Base-by-base conservation (phyloP, 2,329 filamentous ascomycete genomes). In the Lachnellula subtilissima region DNA sequence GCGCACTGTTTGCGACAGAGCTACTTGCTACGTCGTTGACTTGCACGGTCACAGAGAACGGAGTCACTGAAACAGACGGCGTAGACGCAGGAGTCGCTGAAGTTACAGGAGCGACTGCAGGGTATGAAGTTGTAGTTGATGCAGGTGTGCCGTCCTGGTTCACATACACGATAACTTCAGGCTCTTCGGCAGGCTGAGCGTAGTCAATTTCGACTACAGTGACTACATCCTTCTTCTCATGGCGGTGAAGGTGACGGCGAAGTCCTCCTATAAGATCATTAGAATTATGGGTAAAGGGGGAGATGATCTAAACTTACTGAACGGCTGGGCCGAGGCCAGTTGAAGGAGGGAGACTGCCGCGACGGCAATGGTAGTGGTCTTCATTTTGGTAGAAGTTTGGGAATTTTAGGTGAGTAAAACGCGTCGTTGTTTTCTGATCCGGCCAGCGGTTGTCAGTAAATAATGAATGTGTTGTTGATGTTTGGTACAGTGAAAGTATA, bases 131-230 rank as follows among this genome's bases (percentile, higher is more conserved):
- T 17, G 68, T 65, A 7, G 74, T 79, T 42, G 73, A 75, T 58
- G 84, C 61, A 2, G 76, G 73, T n/a, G 77, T 73, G 54, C 83
- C 82, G 55, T 78, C 68, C 61, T 79, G 71, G 65, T 88, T 77
- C 47, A 87, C 81, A 70, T 81, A 87, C 64, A 87, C 77, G 63
- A 87, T 76, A 22, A 78, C 76, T 56, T 79, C 73, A 5, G 76
- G 74, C 9, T 74, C 62, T 14, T 61, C 52, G 12, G 60, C 53
- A n/a, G 58, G 57, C 23, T 76, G 72, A 40, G 75, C 71, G 70
- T 61, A 71, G 64, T 58, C 63, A 25, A 65, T 74, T 67, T 57
- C 64, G 67, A 66, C 71, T 63, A 67, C 71, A 66, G 60, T 72
- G 14, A 61, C 63, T 19, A 25, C 55, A 32, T 65, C 62, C 53